Percentiles rank a stretch among this genome's conserved stretches.
These are phyloP conservation scores for Mycena maculata DNA, from an alignment of 768 basidiomycete species.

Conservation along the genomic window DNA sequence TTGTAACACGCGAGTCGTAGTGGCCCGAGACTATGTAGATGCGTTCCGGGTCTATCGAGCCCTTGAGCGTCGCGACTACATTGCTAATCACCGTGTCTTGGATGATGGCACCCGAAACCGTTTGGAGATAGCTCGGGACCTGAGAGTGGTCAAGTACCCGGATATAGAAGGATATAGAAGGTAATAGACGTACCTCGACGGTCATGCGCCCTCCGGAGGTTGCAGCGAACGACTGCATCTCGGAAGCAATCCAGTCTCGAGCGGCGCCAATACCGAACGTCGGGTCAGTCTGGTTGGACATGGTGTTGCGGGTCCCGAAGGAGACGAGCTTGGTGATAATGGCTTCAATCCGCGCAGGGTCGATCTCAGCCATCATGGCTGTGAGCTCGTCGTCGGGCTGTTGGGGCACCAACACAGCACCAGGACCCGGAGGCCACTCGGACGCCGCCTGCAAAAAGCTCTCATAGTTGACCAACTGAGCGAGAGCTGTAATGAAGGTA, in stretches of 20 bases:
- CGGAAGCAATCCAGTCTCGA: slow-evolving; percentile 63
- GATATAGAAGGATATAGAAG: too few relatives aligned
- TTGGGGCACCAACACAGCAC: slow-evolving; percentile 54
- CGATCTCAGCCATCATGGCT: slow-evolving; percentile 59
- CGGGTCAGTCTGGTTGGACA: slow-evolving; percentile 65
- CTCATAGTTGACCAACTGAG: slow-evolving; percentile 6
- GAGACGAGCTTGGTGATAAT: slow-evolving; percentile 65
- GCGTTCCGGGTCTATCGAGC: slow-evolving; percentile 60
- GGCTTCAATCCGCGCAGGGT: slow-evolving; percentile 55
- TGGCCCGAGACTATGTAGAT: slow-evolving; percentile 67
- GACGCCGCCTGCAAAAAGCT: slow-evolving; percentile 17
- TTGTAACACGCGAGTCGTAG: slow-evolving; percentile 62
- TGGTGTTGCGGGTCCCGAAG: slow-evolving; percentile 66
- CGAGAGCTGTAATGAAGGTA: slow-evolving; percentile 8
- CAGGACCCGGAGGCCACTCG: slow-evolving; percentile 65
- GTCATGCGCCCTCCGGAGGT: slow-evolving; percentile 55
- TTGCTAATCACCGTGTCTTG: slow-evolving; percentile 61
- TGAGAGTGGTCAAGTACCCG: neutral
- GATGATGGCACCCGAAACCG: slow-evolving; percentile 49
- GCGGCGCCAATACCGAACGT: slow-evolving; percentile 65
- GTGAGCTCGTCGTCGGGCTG: slow-evolving; percentile 56
- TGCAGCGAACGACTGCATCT: slow-evolving; percentile 55
- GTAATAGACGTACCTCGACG: slow-evolving; percentile 46
- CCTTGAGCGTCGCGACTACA: slow-evolving; percentile 61
- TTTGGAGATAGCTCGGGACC: slow-evolving; percentile 59